These are phyloP conservation scores for Ganoderma resinaceum DNA, from an alignment of 1,284 basidiomycete species.

Conservation along the genomic window DNA sequence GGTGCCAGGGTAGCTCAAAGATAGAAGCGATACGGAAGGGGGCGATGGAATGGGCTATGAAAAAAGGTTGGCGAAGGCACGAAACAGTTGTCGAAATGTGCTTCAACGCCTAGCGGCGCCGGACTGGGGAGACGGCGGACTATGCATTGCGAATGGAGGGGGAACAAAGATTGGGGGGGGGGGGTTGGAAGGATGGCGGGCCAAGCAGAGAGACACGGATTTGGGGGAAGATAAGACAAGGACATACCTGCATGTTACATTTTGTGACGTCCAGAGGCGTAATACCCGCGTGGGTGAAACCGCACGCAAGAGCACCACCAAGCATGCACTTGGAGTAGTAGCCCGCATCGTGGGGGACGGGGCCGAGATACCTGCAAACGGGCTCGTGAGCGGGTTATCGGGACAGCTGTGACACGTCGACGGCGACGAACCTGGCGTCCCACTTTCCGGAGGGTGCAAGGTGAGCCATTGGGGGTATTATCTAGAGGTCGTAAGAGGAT, in stretches of 20 bases:
- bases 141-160: neutral
- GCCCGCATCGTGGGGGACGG: constrained; percentile 73
- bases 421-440: constrained; percentile 66
- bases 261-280: constrained; percentile 96
- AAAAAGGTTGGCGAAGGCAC: neutral
- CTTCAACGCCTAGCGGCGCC: neutral
- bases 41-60: neutral
- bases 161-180: too few relatives aligned
- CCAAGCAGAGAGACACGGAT: constrained; percentile 1
- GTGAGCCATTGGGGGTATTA: constrained; percentile 43
- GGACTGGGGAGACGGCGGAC: neutral
- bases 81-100: neutral
- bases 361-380: constrained; percentile 62
- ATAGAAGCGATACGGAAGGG: too few relatives aligned
- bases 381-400: constrained; percentile 15
- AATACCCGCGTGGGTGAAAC: constrained; percentile 92
- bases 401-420: constrained; percentile 18
- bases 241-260: constrained; percentile 95
- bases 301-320: constrained; percentile 92
- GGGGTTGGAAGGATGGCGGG: neutral
- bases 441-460: constrained; percentile 60
- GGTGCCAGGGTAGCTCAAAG: too few relatives aligned
- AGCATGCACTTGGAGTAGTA: constrained; percentile 88
- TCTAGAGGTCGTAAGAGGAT: constrained; percentile 33
- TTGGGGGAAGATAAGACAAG: constrained; percentile 23